Base-by-base conservation (phyloP, 441 rosid genomes). In the Euphorbia corollata region DNA sequence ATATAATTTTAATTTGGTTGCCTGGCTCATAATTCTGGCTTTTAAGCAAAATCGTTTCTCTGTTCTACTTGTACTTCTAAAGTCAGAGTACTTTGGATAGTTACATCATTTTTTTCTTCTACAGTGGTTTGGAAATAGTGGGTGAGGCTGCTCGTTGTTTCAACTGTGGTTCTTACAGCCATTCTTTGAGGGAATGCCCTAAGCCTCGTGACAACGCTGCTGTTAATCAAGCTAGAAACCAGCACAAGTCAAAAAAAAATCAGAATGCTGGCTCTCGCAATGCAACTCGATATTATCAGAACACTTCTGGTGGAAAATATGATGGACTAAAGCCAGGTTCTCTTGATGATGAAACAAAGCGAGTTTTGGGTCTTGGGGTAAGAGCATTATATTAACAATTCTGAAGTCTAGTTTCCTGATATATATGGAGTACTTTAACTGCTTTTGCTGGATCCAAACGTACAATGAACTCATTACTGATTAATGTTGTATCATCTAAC, bases 81-180 rank as follows among this genome's bases (percentile, higher is more conserved):
- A 43, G 68, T 48, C 59, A 20, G 70, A 13, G 69, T 10, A 16
- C 15, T 39, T 41, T 43, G 16, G n/a, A 62, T n/a, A 16, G 30
- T 47, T 18, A 43, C 22, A 65, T 55, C 18, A 62, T 76, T 19
- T 32, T 68, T 62, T 70, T 68, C 45, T 16, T 77, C 10, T 74
- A 61, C 80, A 95, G 99, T 61, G 92, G 90, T 50, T 74, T 81
- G 80, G 87, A 81, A 87, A 86, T 92, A 72, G 34, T 82, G 27
- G 89, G 72, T 39, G 92, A 83, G 72, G 87, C 96, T 74, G 73
- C 86, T 58, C 96, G 98, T n/a, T 91, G 99, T 82, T 95, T 91
- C 82, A 95, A 95, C 68, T 95, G 99, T 71, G 93, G 97, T 67
- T 81, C 91, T 10, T 95, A 95, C 75, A 87, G 78, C 78, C 99